Evolutionary conservation across 768 basidiomycete genomes (phyloP), one percentile per base, ranked within the genome.

Genomic region (Auriscalpium microsporum): DNA sequence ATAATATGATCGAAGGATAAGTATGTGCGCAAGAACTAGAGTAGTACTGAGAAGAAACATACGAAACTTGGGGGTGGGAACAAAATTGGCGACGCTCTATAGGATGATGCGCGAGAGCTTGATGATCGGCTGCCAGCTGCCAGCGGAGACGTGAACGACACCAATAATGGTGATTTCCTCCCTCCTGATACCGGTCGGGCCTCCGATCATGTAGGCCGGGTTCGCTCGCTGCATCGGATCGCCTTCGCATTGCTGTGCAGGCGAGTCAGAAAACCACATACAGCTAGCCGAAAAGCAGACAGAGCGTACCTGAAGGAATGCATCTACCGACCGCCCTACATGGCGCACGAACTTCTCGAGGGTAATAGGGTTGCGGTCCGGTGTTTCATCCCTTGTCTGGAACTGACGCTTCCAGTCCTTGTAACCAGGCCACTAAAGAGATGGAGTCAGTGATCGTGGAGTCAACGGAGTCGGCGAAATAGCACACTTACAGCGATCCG

Each of bases 51-150:
- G 23, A 28, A 28, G 5, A 5, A 28, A 28, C 28, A 3, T 28
- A 5, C 7, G 4, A 28, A 28, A 28, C 28, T 7, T 28, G 28
- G 2, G 28, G 21, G 21, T 28, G 28, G 28, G 28, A 28, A 28
- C 28, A 28, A 28, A 28, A 28, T 28, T 28, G 28, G 28, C 3
- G 17, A 42, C 17, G 17, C 40, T 42, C 40, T 42, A 42, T 13
- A 42, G 8, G 13, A 42, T 17, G 40, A 42, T 14, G 14, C 40
- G 40, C 40, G 40, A 42, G 14, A 61, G 58, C 17, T 61, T 58
- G 4, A 61, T 46, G 58, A 61, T 59, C 13, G 60, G 60, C 60
- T 59, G 59, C 60, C 58, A 61, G 33, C 60, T 61, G 3, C 60
- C 60, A 2, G 60, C 55, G 10, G 60, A 61, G n/a, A 61, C 60